Evolutionary conservation across 108 stramenopile genomes (phyloP), one percentile per base, ranked within the genome.

Genomic region (Cyclotella choctawhatcheeana): DNA sequence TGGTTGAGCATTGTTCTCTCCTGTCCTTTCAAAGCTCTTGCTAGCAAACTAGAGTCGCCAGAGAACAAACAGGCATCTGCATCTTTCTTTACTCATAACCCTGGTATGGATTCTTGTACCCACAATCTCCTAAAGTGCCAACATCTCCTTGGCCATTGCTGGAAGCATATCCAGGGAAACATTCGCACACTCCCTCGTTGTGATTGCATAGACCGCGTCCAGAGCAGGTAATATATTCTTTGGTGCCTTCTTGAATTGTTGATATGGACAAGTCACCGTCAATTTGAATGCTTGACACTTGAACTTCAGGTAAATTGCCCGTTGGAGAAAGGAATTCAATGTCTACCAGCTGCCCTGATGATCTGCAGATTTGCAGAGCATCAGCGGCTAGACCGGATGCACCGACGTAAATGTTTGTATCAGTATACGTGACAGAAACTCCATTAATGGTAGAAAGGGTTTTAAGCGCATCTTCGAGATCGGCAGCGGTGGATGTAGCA

Each of bases 391-490:
- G 67, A 18, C 50, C 51, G 13, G 53, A 43, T 30, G 81, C 85
- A 25, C 77, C 71, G 34, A 58, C 51, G 32, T 64, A 72, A 7
- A 81, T 73, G 44, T 50, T 58, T 10, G 63, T 59, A 62, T 73
- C 58, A 27, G 27, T 53, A 74, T 82, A 83, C 6, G 75, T 45
- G 14, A 86, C 84, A 0, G 73, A 64, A 40, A 86, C 76, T 26
- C 54, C 53, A 16, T 67, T 79, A 13, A 85, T 47, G 1, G 86
- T 86, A 2, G 73, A 32, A 31, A 89, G 77, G 21, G 58, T 68
- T 58, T 89, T 85, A 24, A 91, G 64, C 5, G 81, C 71, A 10
- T 51, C 22, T 73, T 88, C 82, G 43, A 89, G 48, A 0, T 84
- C 73, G 6, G 59, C 55, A 2, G 71, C 77, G 14, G 77, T 78